Evolutionary conservation across 176 grass and related monocot genomes (phyloP), one percentile per base, ranked within the genome.

Genomic region (Alopecurus myosuroides): DNA sequence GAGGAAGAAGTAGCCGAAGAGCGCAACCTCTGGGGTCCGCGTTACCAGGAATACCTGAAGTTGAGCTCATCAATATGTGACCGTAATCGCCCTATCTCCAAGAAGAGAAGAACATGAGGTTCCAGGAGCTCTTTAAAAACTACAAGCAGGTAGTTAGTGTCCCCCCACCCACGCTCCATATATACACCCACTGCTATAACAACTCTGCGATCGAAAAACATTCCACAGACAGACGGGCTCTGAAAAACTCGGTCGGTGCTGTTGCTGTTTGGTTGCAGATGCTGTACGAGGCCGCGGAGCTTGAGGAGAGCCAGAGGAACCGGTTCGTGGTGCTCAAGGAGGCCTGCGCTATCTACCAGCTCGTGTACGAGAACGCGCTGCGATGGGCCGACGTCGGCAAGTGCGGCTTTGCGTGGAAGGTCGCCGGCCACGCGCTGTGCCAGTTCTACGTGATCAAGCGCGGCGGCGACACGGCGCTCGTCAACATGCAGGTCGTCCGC

Each of bases 401-500:
- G 64, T 96, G 91, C 19, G 77, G 79, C 44, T 91, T 93, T 70
- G 81, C 81, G 18, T 97, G 94, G 94, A 87, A 85, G 37, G 94
- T 97, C 22, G 94, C 89, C 0, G 91, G 94, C 8, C 64, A 26
- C 0, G 91, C 86, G 10, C 19, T 96, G 29, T 93, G 91, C 45
- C 18, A 64, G 39, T 11, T 78, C 20, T 76, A 81, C 35, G 11
- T 0, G 1, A 19, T 51, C 11, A 86, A 80, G 76, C 18, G 53
- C 28, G 35, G 37, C 0, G 49, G 30, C 4, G 39, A 35, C 1
- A 71, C 51, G 7, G 84, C 61, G 22, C 35, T 76, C 41, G 3
- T 10, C 42, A 18, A 74, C 70, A 9, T 30, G 17, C 63, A 74
- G 1, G 67, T 86, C 22, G 60, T 93, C 5, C 36, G 31, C 4